These are phyloP conservation scores for Metschnikowia aberdeeniae DNA, from an alignment of 805 yeast genomes.

Conservation along the genomic window DNA sequence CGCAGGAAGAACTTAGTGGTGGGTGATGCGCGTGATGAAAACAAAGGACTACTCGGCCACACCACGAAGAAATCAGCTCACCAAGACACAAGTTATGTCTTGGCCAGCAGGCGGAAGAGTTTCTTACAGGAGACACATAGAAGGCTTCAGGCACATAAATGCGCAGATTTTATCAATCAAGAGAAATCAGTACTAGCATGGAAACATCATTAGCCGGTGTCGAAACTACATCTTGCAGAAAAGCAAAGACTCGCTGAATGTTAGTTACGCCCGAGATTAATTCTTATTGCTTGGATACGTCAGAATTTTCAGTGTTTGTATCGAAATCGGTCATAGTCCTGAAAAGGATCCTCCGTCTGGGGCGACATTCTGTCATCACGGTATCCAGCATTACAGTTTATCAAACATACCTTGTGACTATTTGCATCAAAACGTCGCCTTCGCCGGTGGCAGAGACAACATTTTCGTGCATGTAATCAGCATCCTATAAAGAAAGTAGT, in stretches of 20 bases:
- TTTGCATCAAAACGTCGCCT: slow-evolving; percentile 6
- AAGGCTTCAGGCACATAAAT: slow-evolving; percentile 39
- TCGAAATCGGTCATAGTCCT: slow-evolving; percentile 68
- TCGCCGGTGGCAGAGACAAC: slow-evolving; percentile 4
- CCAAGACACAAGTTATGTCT: no score
- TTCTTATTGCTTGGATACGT: slow-evolving; percentile 15
- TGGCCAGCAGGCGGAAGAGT: not conserved
- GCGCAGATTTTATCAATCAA: slow-evolving; percentile 37
- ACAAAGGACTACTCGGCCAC: no score
- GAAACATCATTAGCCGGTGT: slow-evolving; percentile 45
- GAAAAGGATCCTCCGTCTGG: slow-evolving; percentile 64
- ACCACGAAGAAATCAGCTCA: no score
- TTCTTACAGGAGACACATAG: not conserved
- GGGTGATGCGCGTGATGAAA: no score
- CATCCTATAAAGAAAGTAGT: not conserved
- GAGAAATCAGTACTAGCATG: slow-evolving; percentile 61
- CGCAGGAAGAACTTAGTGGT: not conserved
- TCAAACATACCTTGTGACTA: slow-evolving; percentile 13
- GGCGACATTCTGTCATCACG: slow-evolving; percentile 72
- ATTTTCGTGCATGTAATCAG: slow-evolving; percentile 1
- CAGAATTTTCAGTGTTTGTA: slow-evolving; percentile 62
- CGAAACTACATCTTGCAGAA: not conserved
- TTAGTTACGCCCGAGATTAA: slow-evolving; percentile 11
- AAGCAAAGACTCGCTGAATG: slow-evolving; percentile 5
- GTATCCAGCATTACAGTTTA: slow-evolving; percentile 5